Base-by-base conservation (phyloP, 768 basidiomycete species). In the Boletellus emodensis region DNA sequence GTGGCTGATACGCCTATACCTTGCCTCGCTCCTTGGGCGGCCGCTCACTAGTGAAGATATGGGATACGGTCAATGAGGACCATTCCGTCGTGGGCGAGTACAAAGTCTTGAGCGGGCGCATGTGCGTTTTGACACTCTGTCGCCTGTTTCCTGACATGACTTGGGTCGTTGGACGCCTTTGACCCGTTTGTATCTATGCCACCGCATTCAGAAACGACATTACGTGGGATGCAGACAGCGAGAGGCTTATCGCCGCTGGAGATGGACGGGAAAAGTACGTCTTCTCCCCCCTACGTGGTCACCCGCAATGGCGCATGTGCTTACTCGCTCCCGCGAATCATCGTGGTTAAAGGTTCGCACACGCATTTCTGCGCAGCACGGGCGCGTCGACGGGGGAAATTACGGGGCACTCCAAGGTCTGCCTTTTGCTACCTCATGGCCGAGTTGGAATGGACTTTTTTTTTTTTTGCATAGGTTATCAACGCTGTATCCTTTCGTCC, bases 201-300 rank as follows among this genome's bases (percentile, higher is more conserved):
- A 9, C 11, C 38, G 10, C 43, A 13, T n/a, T 7, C 57, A 92
- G 94, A 57, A 94, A 94, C 59, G 95, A 97, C 70, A 79, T 98
- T 18, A 87, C 86, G 11, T 98, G 95, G 95, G 95, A 97, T 61
- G 89, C 88, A 1, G 95, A 97, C 68, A 91, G 88, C 63, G 95
- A 96, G 66, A 80, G 95, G n/a, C 87, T 98, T 50, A 88, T 97
- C 43, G 90, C 87, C 7, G 94, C 90, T 12, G 95, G 95, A 46
- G 91, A 95, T 56, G 94, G 94, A 33, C 78, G 84, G 52, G 94
- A 94, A 61, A 91, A 87, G 91, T 93, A 47, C 15, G 56, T 47
- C 12, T 35, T 12, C 0, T 45, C 13, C 5, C 14, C 8, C 9
- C 24, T 26, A 26, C 24, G 5, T 26, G 24, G 24, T 26, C 24